These are phyloP conservation scores for Catharanthus roseus DNA, from an alignment of 257 asterid species.

Conservation along the genomic window DNA sequence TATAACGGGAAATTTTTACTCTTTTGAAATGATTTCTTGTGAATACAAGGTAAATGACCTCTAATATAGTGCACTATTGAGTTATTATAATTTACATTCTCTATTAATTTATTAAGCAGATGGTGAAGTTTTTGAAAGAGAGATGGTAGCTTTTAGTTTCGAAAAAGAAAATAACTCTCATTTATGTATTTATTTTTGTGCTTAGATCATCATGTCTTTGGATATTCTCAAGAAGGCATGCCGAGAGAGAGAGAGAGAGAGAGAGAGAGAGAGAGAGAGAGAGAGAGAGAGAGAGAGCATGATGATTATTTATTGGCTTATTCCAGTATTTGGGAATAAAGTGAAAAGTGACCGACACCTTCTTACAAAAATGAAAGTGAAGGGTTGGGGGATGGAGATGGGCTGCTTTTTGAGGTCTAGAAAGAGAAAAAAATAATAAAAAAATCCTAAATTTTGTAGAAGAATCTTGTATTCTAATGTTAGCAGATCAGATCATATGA, in stretches of 20 bases:
- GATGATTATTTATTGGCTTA: slow-evolving; percentile 27
- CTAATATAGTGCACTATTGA: no score
- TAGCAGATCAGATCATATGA: slow-evolving; percentile 21
- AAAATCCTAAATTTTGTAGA: background rate
- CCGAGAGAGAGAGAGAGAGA: no score
- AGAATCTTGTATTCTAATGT: slow-evolving; percentile 3
- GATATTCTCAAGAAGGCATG: slow-evolving; percentile 5
- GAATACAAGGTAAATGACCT: no score
- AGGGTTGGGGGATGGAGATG: slow-evolving; percentile 14
- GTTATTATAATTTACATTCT: no score
- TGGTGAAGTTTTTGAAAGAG: no score
- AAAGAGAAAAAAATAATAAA: background rate
- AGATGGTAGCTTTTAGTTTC: no score
- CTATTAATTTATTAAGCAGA: no score
- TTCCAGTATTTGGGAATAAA: slow-evolving; percentile 62
- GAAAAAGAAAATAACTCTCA: no score
- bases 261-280: background rate
- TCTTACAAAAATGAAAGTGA: slow-evolving; percentile 65
- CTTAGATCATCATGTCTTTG: slow-evolving; percentile 11
- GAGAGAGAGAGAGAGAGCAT: background rate
- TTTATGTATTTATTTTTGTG: background rate
- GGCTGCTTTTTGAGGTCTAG: slow-evolving; percentile 15
- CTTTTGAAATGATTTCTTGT: no score
- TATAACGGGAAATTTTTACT: no score
- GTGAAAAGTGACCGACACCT: slow-evolving; percentile 82